phyloP scores from a whole-genome alignment of 2,329 filamentous ascomycete genomes.

The Fusarium temperatum region DNA sequence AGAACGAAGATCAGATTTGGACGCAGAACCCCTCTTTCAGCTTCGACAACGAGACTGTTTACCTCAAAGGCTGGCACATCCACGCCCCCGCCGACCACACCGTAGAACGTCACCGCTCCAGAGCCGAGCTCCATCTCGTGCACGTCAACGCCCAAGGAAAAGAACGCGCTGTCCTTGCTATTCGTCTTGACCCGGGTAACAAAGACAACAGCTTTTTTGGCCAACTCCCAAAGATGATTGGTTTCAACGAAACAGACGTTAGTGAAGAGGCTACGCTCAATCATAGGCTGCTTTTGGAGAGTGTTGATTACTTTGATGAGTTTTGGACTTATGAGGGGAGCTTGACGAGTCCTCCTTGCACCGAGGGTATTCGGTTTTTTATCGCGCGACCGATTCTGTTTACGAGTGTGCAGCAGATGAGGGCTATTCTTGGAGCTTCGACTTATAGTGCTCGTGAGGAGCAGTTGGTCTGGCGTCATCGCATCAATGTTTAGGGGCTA shows the following conservation, averaged over 20 bases:
- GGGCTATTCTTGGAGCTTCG: slow-evolving; percentile 26
- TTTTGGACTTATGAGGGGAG: slow-evolving; percentile 36
- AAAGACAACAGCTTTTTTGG: slow-evolving; percentile 11
- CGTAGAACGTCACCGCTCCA: slow-evolving; percentile 30
- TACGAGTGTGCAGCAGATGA: slow-evolving; percentile 31
- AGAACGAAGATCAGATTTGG: slow-evolving; percentile 21
- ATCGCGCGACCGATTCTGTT: slow-evolving; percentile 28
- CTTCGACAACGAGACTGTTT: slow-evolving; percentile 33
- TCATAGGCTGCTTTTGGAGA: slow-evolving; percentile 15
- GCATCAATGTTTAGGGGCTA: slow-evolving; percentile 11
- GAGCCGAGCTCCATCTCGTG: slow-evolving; percentile 32
- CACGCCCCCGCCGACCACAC: slow-evolving; percentile 32
- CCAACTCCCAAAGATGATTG: slow-evolving; percentile 15
- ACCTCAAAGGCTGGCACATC: slow-evolving; percentile 35
- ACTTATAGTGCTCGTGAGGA: slow-evolving; percentile 30
- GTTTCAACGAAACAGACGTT: slow-evolving; percentile 20
- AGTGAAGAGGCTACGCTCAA: background rate
- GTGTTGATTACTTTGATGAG: slow-evolving; percentile 26
- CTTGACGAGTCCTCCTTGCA: slow-evolving; percentile 32
- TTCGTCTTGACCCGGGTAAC: slow-evolving; percentile 28
- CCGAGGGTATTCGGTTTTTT: slow-evolving; percentile 28
- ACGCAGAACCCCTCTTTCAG: slow-evolving; percentile 19
- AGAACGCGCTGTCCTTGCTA: slow-evolving; percentile 21
- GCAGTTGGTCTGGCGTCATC: slow-evolving; percentile 31
- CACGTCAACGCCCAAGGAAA: slow-evolving; percentile 28